Evolutionary conservation across 169 alveolate genomes (phyloP).

Genomic region (Eimeria tenella): DNA sequence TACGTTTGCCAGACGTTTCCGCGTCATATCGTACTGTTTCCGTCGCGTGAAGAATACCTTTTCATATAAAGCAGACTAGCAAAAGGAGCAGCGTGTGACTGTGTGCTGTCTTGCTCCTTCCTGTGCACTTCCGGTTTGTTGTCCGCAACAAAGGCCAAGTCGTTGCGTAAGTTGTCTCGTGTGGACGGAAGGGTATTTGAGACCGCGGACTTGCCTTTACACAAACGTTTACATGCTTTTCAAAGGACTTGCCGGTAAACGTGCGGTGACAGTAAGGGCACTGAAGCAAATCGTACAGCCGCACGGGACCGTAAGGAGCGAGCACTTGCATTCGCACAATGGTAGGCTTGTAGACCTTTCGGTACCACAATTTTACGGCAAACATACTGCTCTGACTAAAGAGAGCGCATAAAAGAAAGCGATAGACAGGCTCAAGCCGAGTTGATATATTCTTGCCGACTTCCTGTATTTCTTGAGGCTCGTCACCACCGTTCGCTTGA

Average conservation of each 20-base stretch:
- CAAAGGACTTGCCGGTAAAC: conserved; percentile 70
- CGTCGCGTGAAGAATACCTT: conserved; percentile 74
- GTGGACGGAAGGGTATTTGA: background rate
- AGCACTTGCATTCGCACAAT: background rate
- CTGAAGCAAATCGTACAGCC: conserved; percentile 42
- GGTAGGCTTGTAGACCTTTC: too few species aligned
- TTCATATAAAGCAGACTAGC: background rate
- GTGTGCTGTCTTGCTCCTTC: background rate
- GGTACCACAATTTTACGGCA: too few species aligned
- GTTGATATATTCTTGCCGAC: conserved; percentile 13
- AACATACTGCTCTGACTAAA: background rate
- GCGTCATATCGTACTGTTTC: conserved; percentile 72
- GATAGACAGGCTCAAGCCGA: too few species aligned
- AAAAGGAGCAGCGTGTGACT: background rate
- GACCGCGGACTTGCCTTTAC: conserved; percentile 44
- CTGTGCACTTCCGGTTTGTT: background rate
- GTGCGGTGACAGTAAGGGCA: conserved; percentile 79
- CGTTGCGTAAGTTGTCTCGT: background rate
- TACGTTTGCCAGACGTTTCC: conserved; percentile 64
- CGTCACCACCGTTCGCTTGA: conserved; percentile 24
- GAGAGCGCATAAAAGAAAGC: background rate
- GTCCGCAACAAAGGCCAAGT: background rate
- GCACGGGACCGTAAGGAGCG: background rate
- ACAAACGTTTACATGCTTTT: conserved; percentile 76
- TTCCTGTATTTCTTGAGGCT: conserved; percentile 54